These are phyloP conservation scores for Curvularia lunata DNA, from an alignment of 2,329 filamentous ascomycete genomes.

Conservation along the genomic window DNA sequence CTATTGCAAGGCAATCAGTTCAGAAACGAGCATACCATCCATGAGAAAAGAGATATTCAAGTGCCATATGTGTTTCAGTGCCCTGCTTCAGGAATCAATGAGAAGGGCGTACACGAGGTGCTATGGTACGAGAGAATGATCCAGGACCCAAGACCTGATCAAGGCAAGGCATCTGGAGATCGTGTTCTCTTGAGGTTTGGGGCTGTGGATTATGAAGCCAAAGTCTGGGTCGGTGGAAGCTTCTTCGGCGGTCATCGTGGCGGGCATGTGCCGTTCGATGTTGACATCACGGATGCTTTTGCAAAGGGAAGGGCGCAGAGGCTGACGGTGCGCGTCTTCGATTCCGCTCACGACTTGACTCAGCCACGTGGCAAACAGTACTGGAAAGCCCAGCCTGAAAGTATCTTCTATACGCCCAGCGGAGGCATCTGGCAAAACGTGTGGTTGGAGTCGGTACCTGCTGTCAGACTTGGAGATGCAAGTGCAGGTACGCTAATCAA, in stretches of 20 bases:
- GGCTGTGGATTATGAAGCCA: conserved; percentile 67
- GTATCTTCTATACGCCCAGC: conserved; percentile 65
- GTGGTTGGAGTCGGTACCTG: conserved; percentile 63
- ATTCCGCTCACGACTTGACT: conserved; percentile 68
- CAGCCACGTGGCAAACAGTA: conserved; percentile 74
- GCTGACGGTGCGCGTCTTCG: conserved; percentile 65
- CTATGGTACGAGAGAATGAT: conserved; percentile 68
- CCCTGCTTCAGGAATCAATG: conserved; percentile 66
- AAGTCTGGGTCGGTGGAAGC: conserved; percentile 62
- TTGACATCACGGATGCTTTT: conserved; percentile 63
- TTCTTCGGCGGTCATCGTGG: conserved; percentile 63
- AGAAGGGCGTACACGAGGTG: conserved; percentile 68
- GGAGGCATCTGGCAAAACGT: conserved; percentile 66
- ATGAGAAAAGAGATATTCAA: conserved; percentile 61
- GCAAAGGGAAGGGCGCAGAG: conserved; percentile 22
- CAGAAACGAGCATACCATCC: conserved; percentile 41
- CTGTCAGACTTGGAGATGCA: conserved; percentile 60
- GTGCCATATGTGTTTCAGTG: conserved; percentile 72
- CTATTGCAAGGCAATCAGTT: conserved; percentile 56
- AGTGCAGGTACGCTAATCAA: conserved; percentile 64
- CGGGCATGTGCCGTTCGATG: conserved; percentile 63
- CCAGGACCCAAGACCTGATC: conserved; percentile 56
- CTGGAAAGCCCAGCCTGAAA: conserved; percentile 66
- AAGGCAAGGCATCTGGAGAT: conserved; percentile 51
- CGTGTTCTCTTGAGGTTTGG: conserved; percentile 62